A percentile compares a stretch with the other conserved stretches of the same genome.
These are phyloP conservation scores for Colletotrichum abscissum DNA, from an alignment of 2,329 filamentous ascomycete species.

Conservation along the genomic window DNA sequence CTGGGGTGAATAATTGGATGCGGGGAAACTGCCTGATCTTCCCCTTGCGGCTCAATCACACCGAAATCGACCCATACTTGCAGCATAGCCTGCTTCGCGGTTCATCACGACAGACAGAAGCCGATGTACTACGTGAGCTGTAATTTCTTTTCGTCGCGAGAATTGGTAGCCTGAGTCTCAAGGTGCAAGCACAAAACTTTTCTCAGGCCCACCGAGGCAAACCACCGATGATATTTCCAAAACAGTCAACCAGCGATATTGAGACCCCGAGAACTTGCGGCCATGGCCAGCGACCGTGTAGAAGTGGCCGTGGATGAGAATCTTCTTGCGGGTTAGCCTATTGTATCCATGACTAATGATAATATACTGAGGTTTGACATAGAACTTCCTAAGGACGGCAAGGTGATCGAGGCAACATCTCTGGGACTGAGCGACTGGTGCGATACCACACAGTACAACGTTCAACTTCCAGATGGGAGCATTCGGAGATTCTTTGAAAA, in stretches of 20 bases:
- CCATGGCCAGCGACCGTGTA: not conserved
- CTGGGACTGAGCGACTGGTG: conserved; percentile 38
- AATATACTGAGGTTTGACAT: not conserved
- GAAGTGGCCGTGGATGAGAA: not conserved
- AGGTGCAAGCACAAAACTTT: not conserved
- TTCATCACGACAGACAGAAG: not conserved
- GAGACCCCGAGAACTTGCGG: not conserved
- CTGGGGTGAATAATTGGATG: not conserved
- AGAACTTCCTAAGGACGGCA: not conserved
- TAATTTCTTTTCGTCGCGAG: too few species aligned
- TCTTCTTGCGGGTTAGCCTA: not conserved
- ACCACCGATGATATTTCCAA: not conserved
- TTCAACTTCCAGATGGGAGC: conserved; percentile 32
- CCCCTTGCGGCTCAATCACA: not conserved
- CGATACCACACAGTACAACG: conserved; percentile 15
- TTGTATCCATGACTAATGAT: too few species aligned
- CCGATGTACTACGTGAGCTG: too few species aligned
- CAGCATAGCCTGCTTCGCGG: not conserved
- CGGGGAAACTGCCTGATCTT: not conserved
- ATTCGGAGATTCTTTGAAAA: not conserved
- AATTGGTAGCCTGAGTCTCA: not conserved
- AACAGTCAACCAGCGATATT: not conserved
- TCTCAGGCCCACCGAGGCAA: too few species aligned
- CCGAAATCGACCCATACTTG: not conserved
- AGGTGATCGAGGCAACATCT: not conserved